Evolutionary conservation across 257 asterid genomes (phyloP).

Genomic region (Rauvolfia tetraphylla): DNA sequence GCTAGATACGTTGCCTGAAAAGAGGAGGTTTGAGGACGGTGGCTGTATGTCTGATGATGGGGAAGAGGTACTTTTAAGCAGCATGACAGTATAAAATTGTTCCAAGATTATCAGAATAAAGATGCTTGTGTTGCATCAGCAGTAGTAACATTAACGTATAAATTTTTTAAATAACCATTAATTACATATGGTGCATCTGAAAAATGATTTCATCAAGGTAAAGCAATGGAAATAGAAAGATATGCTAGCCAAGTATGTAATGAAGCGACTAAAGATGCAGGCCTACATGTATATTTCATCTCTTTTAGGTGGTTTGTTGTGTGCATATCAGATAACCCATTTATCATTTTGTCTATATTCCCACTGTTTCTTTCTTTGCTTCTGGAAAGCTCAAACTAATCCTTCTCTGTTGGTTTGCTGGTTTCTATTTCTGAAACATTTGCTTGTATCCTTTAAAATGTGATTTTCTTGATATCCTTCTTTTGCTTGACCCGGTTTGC

Average conservation of each 20-base stretch:
- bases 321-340: too few relatives aligned
- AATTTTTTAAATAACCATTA: neutral
- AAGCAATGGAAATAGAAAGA: neutral
- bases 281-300: neutral
- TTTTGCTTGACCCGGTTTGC: slow-evolving; percentile 21
- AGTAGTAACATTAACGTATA: too few relatives aligned
- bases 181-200: neutral
- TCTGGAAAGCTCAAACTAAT: too few relatives aligned
- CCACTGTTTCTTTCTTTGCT: too few relatives aligned
- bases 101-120: neutral
- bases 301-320: neutral
- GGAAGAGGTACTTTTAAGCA: slow-evolving; percentile 37
- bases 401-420: neutral
- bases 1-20: slow-evolving; percentile 83
- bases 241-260: neutral
- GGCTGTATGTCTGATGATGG: slow-evolving; percentile 68
- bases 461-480: neutral
- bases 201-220: neutral
- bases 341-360: too few relatives aligned
- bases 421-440: neutral
- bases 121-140: neutral
- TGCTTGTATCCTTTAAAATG: neutral
- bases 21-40: slow-evolving; percentile 72
- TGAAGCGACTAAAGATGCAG: neutral
- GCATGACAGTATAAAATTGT: neutral